Evolutionary conservation across 495 filamentous ascomycete genomes (phyloP).

Genomic region (Xylaria castorea): DNA sequence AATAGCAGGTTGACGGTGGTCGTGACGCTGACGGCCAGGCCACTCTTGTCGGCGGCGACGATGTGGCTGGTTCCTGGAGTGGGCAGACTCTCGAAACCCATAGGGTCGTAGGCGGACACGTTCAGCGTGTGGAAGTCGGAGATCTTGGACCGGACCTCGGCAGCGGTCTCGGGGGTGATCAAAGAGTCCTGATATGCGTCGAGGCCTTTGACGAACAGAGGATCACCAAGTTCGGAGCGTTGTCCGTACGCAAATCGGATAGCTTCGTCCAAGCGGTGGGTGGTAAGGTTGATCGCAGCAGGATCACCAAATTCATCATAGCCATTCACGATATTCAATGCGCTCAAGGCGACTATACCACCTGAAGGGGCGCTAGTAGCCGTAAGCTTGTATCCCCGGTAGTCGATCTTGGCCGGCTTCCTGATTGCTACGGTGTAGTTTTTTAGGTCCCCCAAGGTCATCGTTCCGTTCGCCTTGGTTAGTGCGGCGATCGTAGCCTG

Average conservation of each 20-base stretch:
- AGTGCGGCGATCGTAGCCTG: slow-evolving; percentile 71
- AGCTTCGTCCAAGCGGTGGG: slow-evolving; percentile 78
- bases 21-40: slow-evolving; percentile 71
- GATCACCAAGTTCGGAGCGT: slow-evolving; percentile 72
- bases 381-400: slow-evolving; percentile 70
- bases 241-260: slow-evolving; percentile 81
- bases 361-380: slow-evolving; percentile 71
- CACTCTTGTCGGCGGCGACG: slow-evolving; percentile 67
- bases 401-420: slow-evolving; percentile 65
- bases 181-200: slow-evolving; percentile 69
- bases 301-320: slow-evolving; percentile 65
- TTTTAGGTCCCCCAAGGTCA: slow-evolving; percentile 76
- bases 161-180: slow-evolving; percentile 63
- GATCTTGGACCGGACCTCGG: slow-evolving; percentile 68
- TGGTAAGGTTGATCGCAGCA: slow-evolving; percentile 65
- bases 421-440: slow-evolving; percentile 71
- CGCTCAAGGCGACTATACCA: slow-evolving; percentile 68
- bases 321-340: slow-evolving; percentile 73
- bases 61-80: slow-evolving; percentile 75
- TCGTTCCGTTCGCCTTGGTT: slow-evolving; percentile 68
- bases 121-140: slow-evolving; percentile 68
- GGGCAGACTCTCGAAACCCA: slow-evolving; percentile 64
- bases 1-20: slow-evolving; percentile 82
- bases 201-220: slow-evolving; percentile 68
- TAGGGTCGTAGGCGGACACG: slow-evolving; percentile 69